phyloP scores from a whole-genome alignment of 2,329 filamentous ascomycete species.

The Beauveria sp. region DNA sequence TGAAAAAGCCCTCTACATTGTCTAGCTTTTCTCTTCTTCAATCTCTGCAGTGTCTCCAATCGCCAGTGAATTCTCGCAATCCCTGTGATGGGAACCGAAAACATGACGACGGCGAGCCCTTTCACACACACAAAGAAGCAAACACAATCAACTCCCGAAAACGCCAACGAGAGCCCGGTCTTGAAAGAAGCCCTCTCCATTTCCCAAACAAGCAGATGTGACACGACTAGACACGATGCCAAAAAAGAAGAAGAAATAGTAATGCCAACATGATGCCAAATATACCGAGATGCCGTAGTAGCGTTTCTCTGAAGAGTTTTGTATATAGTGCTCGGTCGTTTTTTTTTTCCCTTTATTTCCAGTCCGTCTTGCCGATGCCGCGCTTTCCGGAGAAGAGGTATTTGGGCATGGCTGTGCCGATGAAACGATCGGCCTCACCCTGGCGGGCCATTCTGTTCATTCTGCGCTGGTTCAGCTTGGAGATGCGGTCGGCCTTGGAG shows the following conservation, averaged over 20 bases:
- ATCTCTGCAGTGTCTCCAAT: background rate
- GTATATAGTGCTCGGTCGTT: background rate
- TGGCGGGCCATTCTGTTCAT: constrained; percentile 98
- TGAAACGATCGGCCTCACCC: constrained; percentile 93
- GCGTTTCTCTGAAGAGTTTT: background rate
- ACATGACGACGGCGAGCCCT: too few species aligned
- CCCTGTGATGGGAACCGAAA: background rate
- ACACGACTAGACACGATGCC: constrained; percentile 1
- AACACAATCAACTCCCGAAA: constrained; percentile 10
- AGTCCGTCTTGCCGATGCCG: constrained; percentile 80
- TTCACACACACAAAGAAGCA: constrained; percentile 16
- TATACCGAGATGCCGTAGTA: background rate
- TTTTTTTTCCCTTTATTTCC: constrained; percentile 43
- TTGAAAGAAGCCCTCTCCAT: background rate
- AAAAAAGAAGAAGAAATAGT: background rate
- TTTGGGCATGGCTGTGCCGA: constrained; percentile 72
- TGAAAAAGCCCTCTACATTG: constrained; percentile 10
- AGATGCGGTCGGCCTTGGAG: constrained; percentile 74
- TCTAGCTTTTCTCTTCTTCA: background rate
- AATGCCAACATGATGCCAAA: constrained; percentile 8
- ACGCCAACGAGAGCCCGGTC: background rate
- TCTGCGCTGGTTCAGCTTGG: constrained; percentile 91
- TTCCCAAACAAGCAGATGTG: background rate
- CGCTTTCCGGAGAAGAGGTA: constrained; percentile 92
- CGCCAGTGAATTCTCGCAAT: background rate